These are phyloP conservation scores for Protoeuglena noctilucae DNA, from an alignment of 139 green algal genomes.

Conservation along the genomic window DNA sequence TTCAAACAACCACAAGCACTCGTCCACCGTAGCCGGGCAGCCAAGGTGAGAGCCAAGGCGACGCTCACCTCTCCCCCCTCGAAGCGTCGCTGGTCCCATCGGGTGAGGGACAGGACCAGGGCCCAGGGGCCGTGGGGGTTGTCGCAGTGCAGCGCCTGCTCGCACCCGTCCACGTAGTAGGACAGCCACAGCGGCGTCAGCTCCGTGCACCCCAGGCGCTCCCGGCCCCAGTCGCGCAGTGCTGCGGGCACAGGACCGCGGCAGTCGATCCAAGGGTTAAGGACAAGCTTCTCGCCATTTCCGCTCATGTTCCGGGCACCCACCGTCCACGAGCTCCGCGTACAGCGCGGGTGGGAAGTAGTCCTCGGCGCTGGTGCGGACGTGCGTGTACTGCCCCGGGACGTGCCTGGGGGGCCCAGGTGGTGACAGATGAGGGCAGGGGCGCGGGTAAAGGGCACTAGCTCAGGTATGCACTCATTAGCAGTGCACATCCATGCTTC, in stretches of 20 bases:
- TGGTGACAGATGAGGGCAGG: too few relatives aligned
- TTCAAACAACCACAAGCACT: too few relatives aligned
- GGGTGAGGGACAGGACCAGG: conserved; percentile 16
- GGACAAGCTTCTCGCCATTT: too few relatives aligned
- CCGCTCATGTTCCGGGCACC: too few relatives aligned
- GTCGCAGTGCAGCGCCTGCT: conserved; percentile 18
- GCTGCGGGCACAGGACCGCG: too few relatives aligned
- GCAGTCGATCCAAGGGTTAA: too few relatives aligned
- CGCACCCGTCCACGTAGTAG: conserved; percentile 16
- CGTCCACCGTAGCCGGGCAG: neutral
- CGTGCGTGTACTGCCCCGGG: conserved; percentile 1
- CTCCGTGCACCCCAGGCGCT: conserved; percentile 1
- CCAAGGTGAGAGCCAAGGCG: neutral
- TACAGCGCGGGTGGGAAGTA: conserved; percentile 3
- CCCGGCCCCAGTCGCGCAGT: neutral
- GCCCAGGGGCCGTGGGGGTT: conserved; percentile 16
- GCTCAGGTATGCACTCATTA: too few relatives aligned
- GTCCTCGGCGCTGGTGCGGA: neutral
- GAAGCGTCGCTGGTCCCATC: neutral
- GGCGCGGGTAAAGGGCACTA: too few relatives aligned
- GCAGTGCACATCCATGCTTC: too few relatives aligned
- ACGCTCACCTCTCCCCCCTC: neutral
- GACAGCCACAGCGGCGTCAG: conserved; percentile 20
- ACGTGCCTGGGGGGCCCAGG: too few relatives aligned
- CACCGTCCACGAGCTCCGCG: conserved; percentile 1